These are phyloP conservation scores for Zalaria sp. DNA, from an alignment of 2,329 filamentous ascomycete genomes.

Conservation along the genomic window DNA sequence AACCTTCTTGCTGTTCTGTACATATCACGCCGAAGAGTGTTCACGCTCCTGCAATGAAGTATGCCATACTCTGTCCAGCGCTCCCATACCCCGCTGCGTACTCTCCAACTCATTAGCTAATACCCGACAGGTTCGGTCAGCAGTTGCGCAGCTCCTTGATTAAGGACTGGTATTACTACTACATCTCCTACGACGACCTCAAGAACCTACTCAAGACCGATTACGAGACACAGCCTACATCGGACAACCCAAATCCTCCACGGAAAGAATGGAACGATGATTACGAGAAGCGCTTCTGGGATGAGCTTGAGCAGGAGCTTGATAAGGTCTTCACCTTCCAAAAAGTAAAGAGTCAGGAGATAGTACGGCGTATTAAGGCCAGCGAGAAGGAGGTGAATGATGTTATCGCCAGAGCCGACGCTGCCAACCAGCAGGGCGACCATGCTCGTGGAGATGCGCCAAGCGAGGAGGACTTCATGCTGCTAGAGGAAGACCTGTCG, in stretches of 20 bases:
- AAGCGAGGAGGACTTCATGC: slow-evolving; percentile 82
- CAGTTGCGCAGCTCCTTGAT: slow-evolving; percentile 92
- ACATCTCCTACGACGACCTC: slow-evolving; percentile 92
- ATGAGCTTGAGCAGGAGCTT: slow-evolving; percentile 75
- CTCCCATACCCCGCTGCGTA: too few relatives aligned
- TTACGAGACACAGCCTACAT: slow-evolving; percentile 39
- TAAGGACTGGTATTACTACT: slow-evolving; percentile 95
- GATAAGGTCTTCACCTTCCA: slow-evolving; percentile 98
- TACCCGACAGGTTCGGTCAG: slow-evolving; percentile 62
- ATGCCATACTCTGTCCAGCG: too few relatives aligned
- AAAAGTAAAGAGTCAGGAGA: slow-evolving; percentile 93
- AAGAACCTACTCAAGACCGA: slow-evolving; percentile 74
- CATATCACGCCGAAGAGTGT: too few relatives aligned
- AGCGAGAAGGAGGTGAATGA: slow-evolving; percentile 83
- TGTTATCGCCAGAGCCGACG: slow-evolving; percentile 56
- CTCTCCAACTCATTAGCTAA: too few relatives aligned
- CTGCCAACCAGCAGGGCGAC: slow-evolving; percentile 27
- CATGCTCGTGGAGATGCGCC: slow-evolving; percentile 32
- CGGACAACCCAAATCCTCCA: slow-evolving; percentile 19
- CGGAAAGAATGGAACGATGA: slow-evolving; percentile 73
- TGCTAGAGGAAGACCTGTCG: slow-evolving; percentile 87
- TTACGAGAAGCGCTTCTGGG: slow-evolving; percentile 79
- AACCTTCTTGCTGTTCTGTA: too few relatives aligned
- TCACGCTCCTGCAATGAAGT: too few relatives aligned
- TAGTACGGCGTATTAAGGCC: slow-evolving; percentile 74